Base-by-base conservation (phyloP, 768 basidiomycete genomes). In the Russula lepida region DNA sequence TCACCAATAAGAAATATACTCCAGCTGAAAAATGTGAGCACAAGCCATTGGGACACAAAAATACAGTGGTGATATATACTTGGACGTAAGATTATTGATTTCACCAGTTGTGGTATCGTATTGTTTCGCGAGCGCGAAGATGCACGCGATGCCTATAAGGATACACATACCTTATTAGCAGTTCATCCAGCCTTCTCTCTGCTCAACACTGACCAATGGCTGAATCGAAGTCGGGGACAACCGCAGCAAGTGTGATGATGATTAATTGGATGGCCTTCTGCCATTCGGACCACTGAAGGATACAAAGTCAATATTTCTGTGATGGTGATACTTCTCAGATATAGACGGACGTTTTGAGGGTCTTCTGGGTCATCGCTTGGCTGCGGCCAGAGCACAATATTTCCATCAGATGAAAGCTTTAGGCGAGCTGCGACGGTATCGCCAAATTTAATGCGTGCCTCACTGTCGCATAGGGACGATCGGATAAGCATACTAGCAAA, bases 141-240 rank as follows among this genome's bases (percentile, higher is more conserved):
- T 79, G 4, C 76, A 69, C 2, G 84, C 83, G 60, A 86, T 85
- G 55, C 83, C 82, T 83, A 56, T 5, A 32, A 15, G n/a, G 39
- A 37, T 19, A 32, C 13, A 43, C 6, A 25, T 25, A 13, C 25
- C 23, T 46, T 6, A 47, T 13, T 25, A 25, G 5, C 25, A 15
- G 13, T 3, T 19, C 5, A 7, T 15, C 6, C 4, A 11, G 15
- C 46, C 4, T 17, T 15, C 46, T 25, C 25, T 15, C 15, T 47
- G 25, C n/a, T 30, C 6, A 39, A 25, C 32, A 66, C 71, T 39
- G 28, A 81, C 85, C 85, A 54, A 85, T 82, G 1, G 80, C 83
- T 11, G 83, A 85, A 65, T 82, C 79, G 60, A 87, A 87, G 61
- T 87, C 85, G 2, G 85, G 86, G 4, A 86, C 78, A 55, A 84